A percentile compares a stretch with the other conserved stretches of the same genome.
phyloP scores from a whole-genome alignment of 208 protist genomes.

The Leishmania aethiopica region DNA sequence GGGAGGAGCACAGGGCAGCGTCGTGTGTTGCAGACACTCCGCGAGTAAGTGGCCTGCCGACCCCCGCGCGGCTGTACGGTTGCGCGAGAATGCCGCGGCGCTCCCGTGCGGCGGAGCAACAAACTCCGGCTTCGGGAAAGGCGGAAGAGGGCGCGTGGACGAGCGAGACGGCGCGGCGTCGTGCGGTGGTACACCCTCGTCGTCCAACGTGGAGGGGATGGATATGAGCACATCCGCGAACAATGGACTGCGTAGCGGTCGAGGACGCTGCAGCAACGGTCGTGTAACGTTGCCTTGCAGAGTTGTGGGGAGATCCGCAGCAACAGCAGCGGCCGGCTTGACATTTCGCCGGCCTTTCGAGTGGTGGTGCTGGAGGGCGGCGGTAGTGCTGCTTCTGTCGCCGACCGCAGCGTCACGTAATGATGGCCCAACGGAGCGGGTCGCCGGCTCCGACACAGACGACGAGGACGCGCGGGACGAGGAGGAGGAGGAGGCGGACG shows the following conservation, averaged over 20 bases:
- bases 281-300: constrained; percentile 24
- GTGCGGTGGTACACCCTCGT: neutral
- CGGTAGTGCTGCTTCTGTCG: neutral
- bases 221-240: neutral
- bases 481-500: neutral
- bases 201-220: neutral
- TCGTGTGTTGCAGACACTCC: constrained; percentile 6
- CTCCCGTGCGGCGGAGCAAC: neutral
- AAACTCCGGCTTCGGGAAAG: neutral
- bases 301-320: constrained; percentile 2
- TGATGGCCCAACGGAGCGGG: neutral
- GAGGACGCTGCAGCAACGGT: constrained; percentile 24
- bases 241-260: neutral
- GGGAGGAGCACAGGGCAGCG: constrained; percentile 1
- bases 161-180: neutral
- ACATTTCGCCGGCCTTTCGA: neutral
- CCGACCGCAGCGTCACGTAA: neutral
- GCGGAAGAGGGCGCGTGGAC: neutral
- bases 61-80: constrained; percentile 1
- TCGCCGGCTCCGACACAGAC: neutral
- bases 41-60: neutral
- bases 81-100: neutral
- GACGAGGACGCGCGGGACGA: constrained; percentile 19
- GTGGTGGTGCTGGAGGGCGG: neutral
- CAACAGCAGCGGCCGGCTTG: neutral